Percentiles rank a stretch among this genome's conserved stretches.
These are phyloP conservation scores for Meredithiella fracta DNA, from an alignment of 2,329 filamentous ascomycete species.

Conservation along the genomic window DNA sequence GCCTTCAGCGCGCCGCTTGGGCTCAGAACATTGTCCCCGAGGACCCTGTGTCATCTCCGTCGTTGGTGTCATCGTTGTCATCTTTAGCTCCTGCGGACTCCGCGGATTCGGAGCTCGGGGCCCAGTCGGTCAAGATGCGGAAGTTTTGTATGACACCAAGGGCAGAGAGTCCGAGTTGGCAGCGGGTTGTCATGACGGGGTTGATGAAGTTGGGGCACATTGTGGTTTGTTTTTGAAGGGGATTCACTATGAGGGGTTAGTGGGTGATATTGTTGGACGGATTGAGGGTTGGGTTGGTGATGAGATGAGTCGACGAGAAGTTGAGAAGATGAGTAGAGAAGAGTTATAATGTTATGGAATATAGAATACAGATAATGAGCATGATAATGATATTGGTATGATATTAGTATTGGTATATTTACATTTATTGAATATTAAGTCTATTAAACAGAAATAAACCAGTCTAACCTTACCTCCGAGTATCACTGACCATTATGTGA, in stretches of 20 bases:
- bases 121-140: slow-evolving; percentile 33
- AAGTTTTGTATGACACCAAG: slow-evolving; percentile 67
- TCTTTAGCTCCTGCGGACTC: background rate
- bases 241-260: slow-evolving; percentile 56
- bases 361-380: too few species aligned
- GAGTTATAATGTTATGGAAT: background rate
- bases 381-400: too few species aligned
- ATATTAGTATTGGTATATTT: too few species aligned
- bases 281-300: slow-evolving; percentile 56
- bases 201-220: slow-evolving; percentile 76
- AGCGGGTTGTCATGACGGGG: slow-evolving; percentile 65
- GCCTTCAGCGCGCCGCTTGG: background rate
- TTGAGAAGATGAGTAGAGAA: background rate
- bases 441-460: too few species aligned
- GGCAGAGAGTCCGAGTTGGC: slow-evolving; percentile 52
- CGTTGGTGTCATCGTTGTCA: slow-evolving; percentile 12
- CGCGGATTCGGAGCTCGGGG: background rate
- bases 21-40: background rate
- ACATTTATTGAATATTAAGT: too few species aligned
- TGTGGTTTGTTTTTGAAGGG: slow-evolving; percentile 64
- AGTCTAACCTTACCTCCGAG: too few species aligned
- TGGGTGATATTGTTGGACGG: slow-evolving; percentile 54
- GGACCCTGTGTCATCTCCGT: background rate
- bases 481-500: too few species aligned
- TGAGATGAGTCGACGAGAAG: slow-evolving; percentile 31